Percentiles rank a stretch among this genome's conserved stretches.
phyloP scores from a whole-genome alignment of 106 monocot genomes.

The Dendrobium chrysotoxum region DNA sequence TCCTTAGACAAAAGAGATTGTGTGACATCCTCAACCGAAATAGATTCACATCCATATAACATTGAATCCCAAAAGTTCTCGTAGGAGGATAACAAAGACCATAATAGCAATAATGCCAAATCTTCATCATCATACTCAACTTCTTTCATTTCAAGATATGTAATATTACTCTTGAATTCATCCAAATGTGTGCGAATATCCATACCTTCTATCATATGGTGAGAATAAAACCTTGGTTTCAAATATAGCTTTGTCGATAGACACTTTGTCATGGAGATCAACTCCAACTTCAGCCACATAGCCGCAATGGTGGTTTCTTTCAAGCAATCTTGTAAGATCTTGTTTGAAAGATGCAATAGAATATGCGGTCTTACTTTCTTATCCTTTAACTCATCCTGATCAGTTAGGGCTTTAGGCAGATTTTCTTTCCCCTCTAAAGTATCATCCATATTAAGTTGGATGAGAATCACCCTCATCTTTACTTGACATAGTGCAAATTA shows the following conservation, averaged over 20 bases:
- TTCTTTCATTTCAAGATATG: not conserved
- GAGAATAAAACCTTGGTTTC: not conserved
- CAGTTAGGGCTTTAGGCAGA: too few species aligned
- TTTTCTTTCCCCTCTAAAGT: too few species aligned
- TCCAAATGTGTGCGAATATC: not conserved
- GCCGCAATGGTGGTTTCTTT: not conserved
- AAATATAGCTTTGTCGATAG: not conserved
- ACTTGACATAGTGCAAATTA: too few species aligned
- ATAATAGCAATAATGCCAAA: not conserved
- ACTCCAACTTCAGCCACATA: not conserved
- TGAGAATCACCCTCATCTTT: too few species aligned
- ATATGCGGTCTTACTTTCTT: not conserved
- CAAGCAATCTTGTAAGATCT: not conserved
- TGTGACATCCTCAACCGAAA: not conserved
- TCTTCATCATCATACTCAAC: not conserved
- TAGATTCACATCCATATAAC: not conserved
- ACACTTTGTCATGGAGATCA: not conserved
- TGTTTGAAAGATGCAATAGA: not conserved
- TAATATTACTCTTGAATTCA: not conserved
- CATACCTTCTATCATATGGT: not conserved
- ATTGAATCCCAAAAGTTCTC: not conserved
- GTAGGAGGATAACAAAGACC: not conserved
- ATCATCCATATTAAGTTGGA: too few species aligned
- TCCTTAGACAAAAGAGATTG: not conserved
- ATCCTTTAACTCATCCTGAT: not conserved